phyloP scores from a whole-genome alignment of 139 green algal species.

The Choricystis sp. region DNA sequence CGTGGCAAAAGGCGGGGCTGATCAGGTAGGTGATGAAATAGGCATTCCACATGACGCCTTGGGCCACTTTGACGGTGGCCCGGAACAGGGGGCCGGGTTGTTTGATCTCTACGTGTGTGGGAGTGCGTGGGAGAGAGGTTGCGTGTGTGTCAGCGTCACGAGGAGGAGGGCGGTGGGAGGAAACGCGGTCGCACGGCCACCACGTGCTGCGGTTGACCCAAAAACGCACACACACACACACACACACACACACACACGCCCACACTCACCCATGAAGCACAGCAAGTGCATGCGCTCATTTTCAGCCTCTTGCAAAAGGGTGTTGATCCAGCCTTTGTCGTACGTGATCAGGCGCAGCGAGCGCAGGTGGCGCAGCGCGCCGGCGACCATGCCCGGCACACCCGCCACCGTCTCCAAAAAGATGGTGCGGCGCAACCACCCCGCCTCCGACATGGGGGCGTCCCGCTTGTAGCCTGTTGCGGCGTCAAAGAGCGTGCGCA shows the following conservation, averaged over 20 bases:
- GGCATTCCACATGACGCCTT: conserved; percentile 78
- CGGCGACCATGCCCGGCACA: conserved; percentile 81
- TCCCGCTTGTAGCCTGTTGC: conserved; percentile 41
- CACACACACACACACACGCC: no score
- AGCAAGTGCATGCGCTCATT: conserved; percentile 92
- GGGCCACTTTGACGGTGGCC: conserved; percentile 46
- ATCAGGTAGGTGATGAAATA: conserved; percentile 75
- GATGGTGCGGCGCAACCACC: conserved; percentile 64
- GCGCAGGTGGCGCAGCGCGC: conserved; percentile 77
- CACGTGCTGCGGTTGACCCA: no score
- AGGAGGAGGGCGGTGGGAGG: no score
- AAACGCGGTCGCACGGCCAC: no score
- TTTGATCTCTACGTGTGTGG: no score
- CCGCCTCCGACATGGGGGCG: conserved; percentile 22
- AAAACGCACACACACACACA: no score
- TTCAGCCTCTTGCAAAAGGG: conserved; percentile 88
- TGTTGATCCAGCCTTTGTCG: conserved; percentile 84
- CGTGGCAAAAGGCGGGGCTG: conserved; percentile 55
- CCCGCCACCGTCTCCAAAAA: conserved; percentile 88
- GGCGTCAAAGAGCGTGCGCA: conserved; percentile 45
- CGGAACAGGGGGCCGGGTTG: conserved; percentile 62
- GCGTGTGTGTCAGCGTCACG: no score
- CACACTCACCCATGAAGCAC: conserved; percentile 91
- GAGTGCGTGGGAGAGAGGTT: no score
- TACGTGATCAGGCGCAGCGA: conserved; percentile 60